phyloP scores from a whole-genome alignment of 352 stramenopile species.

The Phytophthora nicotianae region DNA sequence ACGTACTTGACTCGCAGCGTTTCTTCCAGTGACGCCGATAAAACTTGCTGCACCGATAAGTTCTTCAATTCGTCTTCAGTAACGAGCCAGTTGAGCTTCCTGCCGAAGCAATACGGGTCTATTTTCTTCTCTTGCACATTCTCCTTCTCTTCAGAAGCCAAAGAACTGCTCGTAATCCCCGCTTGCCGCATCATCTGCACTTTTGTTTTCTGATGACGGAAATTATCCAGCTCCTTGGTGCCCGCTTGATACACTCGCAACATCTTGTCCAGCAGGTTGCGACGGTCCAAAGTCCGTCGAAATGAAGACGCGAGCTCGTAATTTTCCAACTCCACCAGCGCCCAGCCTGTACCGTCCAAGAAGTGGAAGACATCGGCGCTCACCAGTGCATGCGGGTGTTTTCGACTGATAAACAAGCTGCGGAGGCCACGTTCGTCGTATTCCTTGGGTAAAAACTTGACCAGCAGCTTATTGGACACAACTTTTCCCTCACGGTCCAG shows the following conservation, averaged over 20 bases:
- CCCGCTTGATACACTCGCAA: conserved; percentile 68
- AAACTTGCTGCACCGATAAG: conserved; percentile 62
- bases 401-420: conserved; percentile 50
- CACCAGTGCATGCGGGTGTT: conserved; percentile 44
- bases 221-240: conserved; percentile 67
- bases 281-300: conserved; percentile 61
- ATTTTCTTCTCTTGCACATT: conserved; percentile 21
- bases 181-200: conserved; percentile 43
- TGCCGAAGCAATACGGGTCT: conserved; percentile 63
- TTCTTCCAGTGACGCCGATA: conserved; percentile 74
- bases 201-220: conserved; percentile 51
- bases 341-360: conserved; percentile 72
- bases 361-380: conserved; percentile 78
- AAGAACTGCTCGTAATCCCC: conserved; percentile 22
- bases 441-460: conserved; percentile 66
- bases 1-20: conserved; percentile 68
- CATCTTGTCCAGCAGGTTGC: conserved; percentile 50
- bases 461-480: conserved; percentile 66
- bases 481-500: conserved; percentile 54
- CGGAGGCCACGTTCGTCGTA: conserved; percentile 51
- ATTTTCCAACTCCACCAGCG: conserved; percentile 69
- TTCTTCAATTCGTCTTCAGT: conserved; percentile 56
- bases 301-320: conserved; percentile 50
- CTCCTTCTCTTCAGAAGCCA: conserved; percentile 28
- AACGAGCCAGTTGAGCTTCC: conserved; percentile 80